Conservation (phyloP, 2,329 filamentous ascomycete genomes). For the Penicillium sp. region DNA sequence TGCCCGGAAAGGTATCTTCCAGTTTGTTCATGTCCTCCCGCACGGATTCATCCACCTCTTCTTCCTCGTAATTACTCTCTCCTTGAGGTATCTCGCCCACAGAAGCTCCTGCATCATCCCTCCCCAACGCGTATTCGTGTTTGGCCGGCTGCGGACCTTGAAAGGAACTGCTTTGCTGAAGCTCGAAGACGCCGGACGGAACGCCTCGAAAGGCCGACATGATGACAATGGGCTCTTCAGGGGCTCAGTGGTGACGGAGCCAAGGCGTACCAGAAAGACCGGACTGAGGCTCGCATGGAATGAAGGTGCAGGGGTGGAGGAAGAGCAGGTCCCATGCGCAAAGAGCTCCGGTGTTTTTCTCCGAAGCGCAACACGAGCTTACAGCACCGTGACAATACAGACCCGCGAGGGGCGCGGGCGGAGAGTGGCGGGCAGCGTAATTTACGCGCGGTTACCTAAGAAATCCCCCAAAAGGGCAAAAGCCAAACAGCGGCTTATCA, state of each 20-base stretch:
- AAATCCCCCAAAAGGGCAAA: slow-evolving; percentile 26
- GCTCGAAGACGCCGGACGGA: slow-evolving; percentile 25
- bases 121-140: slow-evolving; percentile 17
- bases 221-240: not conserved
- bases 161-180: slow-evolving; percentile 21
- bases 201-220: slow-evolving; percentile 30
- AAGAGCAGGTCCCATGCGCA: slow-evolving; percentile 1
- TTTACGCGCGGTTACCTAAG: slow-evolving; percentile 10
- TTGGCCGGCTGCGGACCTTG: slow-evolving; percentile 9
- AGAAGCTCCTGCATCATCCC: slow-evolving; percentile 11
- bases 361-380: slow-evolving; percentile 9
- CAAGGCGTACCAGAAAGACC: not conserved
- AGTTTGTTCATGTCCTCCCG: slow-evolving; percentile 85
- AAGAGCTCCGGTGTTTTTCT: slow-evolving; percentile 15
- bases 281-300: not conserved
- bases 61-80: slow-evolving; percentile 33
- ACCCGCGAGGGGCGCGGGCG: slow-evolving; percentile 1
- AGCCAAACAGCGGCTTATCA: slow-evolving; percentile 29
- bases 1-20: slow-evolving; percentile 76
- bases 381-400: slow-evolving; percentile 7
- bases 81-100: slow-evolving; percentile 18
- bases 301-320: slow-evolving; percentile 1
- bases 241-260: not conserved
- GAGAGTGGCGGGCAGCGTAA: slow-evolving; percentile 2
- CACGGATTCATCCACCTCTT: slow-evolving; percentile 54